These are phyloP conservation scores for Penicillium turbatum DNA, from an alignment of 495 filamentous ascomycete species.

Conservation along the genomic window DNA sequence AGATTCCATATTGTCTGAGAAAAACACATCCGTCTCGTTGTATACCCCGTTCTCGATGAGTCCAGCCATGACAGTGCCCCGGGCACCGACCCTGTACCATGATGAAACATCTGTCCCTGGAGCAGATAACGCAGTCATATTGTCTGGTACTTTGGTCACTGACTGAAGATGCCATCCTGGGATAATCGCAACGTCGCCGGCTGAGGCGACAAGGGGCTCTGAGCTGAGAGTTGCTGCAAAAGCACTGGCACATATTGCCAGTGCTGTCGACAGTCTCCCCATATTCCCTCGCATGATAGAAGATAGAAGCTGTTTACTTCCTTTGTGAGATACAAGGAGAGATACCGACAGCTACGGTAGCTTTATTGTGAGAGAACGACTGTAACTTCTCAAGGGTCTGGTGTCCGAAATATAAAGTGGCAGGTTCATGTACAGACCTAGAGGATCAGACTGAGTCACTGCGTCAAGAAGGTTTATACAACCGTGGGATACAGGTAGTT, in stretches of 20 bases:
- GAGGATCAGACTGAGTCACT: neutral
- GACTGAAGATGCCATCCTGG: conserved; percentile 57
- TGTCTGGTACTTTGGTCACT: conserved; percentile 28
- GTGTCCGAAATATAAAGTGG: neutral
- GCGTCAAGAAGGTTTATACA: neutral
- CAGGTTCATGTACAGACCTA: too few relatives aligned
- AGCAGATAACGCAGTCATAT: conserved; percentile 42
- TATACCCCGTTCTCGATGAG: conserved; percentile 52
- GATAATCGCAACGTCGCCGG: conserved; percentile 39
- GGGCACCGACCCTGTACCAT: conserved; percentile 51
- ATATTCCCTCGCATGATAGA: neutral
- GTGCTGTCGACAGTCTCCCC: neutral
- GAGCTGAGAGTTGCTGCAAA: neutral
- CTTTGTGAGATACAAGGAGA: too few relatives aligned
- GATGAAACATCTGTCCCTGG: conserved; percentile 44
- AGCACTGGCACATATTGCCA: neutral
- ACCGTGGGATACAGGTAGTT: conserved; percentile 1
- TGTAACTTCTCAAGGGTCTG: neutral
- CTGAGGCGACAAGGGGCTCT: conserved; percentile 13
- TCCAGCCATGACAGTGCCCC: conserved; percentile 55
- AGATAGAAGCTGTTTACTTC: neutral
- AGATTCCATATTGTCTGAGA: conserved; percentile 48
- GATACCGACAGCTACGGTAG: too few relatives aligned
- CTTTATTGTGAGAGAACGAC: neutral
- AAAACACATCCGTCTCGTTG: conserved; percentile 54